These are phyloP conservation scores for Spongiforma sp. DNA, from an alignment of 1,284 basidiomycete species.

Conservation along the genomic window DNA sequence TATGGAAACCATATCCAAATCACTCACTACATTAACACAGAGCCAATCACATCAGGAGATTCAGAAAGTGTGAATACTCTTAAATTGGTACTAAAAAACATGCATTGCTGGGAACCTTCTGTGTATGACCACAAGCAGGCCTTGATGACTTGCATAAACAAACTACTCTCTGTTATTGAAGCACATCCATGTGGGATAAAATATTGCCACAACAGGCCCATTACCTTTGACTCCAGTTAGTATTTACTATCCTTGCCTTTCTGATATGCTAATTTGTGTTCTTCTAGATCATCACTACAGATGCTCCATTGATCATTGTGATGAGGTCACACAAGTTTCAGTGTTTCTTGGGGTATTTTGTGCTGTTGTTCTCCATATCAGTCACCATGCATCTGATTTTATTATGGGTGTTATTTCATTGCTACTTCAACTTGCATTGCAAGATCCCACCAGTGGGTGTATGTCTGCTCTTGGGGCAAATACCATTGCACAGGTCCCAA, in stretches of 20 bases:
- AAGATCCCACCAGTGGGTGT: neutral
- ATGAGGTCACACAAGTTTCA: constrained; percentile 3
- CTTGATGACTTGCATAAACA: neutral
- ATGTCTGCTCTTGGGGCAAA: neutral
- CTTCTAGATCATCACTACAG: neutral
- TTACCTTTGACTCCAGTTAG: neutral
- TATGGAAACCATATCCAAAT: neutral
- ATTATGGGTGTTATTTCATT: constrained; percentile 2
- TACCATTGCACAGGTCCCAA: neutral
- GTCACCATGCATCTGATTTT: neutral
- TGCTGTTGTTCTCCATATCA: neutral
- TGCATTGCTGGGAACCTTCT: neutral
- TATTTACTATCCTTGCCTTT: neutral
- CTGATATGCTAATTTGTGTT: neutral
- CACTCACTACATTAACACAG: neutral
- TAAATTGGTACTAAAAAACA: neutral
- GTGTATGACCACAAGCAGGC: neutral
- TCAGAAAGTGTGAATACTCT: neutral
- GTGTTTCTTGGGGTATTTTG: constrained; percentile 5
- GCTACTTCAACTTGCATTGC: neutral
- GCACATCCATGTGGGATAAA: neutral
- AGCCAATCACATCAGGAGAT: neutral
- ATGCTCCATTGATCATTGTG: neutral
- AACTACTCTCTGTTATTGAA: neutral
- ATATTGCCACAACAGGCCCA: neutral